Evolutionary conservation across 164 flowering plant species (phyloP).

Genomic region (Magnolia officinalis): DNA sequence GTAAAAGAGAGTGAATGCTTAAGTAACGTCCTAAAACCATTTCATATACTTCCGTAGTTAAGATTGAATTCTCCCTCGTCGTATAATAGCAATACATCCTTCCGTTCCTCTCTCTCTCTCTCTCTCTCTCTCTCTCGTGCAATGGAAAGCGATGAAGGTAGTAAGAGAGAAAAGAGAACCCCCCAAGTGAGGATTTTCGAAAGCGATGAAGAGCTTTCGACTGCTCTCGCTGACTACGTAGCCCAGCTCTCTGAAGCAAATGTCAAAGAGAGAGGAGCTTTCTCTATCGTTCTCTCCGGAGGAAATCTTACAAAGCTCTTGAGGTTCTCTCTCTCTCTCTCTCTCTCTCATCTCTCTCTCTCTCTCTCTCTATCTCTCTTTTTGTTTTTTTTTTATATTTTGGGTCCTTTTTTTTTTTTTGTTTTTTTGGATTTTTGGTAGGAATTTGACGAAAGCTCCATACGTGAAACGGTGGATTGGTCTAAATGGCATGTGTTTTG

Average conservation of each 20-base stretch:
- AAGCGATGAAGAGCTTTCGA: conserved; percentile 26
- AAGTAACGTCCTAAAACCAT: too few relatives aligned
- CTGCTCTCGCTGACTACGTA: conserved; percentile 21
- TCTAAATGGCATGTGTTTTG: conserved; percentile 42
- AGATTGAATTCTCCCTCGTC: too few relatives aligned
- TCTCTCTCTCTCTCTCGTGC: not conserved
- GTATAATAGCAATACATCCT: too few relatives aligned
- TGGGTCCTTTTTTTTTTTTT: not conserved
- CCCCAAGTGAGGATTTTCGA: conserved; percentile 25
- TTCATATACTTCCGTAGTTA: too few relatives aligned
- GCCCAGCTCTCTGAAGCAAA: conserved; percentile 27
- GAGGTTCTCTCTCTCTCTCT: conserved; percentile 21
- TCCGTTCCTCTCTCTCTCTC: not conserved
- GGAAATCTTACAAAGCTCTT: conserved; percentile 20
- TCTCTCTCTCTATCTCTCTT: too few relatives aligned
- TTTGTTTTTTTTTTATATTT: not conserved
- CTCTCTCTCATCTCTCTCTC: too few relatives aligned
- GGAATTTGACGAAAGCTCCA: conserved; percentile 32
- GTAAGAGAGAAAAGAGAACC: not conserved
- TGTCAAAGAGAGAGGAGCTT: conserved; percentile 28
- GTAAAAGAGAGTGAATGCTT: too few relatives aligned
- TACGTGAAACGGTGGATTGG: conserved; percentile 34
- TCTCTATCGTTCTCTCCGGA: conserved; percentile 30
- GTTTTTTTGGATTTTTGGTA: conserved; percentile 1
- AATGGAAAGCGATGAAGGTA: conserved; percentile 1